Base-by-base conservation (phyloP, 2,329 filamentous ascomycete species). In the Aaosphaeria arxii region DNA sequence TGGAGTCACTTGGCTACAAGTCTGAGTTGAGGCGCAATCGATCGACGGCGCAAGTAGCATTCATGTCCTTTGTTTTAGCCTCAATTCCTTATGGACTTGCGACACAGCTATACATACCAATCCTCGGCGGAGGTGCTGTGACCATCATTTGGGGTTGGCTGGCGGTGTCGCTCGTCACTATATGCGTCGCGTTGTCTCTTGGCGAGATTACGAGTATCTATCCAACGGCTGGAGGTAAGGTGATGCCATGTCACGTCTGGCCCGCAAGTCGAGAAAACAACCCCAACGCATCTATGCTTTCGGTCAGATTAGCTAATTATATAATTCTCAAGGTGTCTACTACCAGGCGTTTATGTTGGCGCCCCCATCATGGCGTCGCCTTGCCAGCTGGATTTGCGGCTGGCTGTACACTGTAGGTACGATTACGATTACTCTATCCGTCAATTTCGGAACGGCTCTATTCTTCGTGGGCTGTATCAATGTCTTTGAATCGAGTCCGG, bases 381-480 rank as follows among this genome's bases (percentile, higher is more conserved):
- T 87, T 11, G 76, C 85, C 11, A 83, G 84, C 31, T 90, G 85
- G 82, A 81, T 88, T 44, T 87, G 83, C 55, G 87, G 87, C 50
- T 91, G 87, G 87, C 75, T 86, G 24, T 91, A 88, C 64, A 80
- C 89, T 13, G 83, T 89, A 43, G 88, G 88, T 48, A 91, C 91
- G 71, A 86, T 90, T 66, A 89, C 86, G 55, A 91, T 91, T 57
- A 90, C 87, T 0, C 76, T 90, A 11, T 81, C 86, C n/a, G 87
- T 90, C 64, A 88, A 89, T 74, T 90, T 90, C 59, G 88, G 86
- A 62, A 79, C 78, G 13, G 71, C 78, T 4, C 67, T 77, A n/a
- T 80, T 82, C 66, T 65, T 81, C 44, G 71, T 79, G 53, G 76
- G 73, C 42, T 81, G 78, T 54, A 71, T 82, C 62, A 80, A 82